Evolutionary conservation across 495 filamentous ascomycete species (phyloP).

Genomic region (Trypethelium eluteriae): DNA sequence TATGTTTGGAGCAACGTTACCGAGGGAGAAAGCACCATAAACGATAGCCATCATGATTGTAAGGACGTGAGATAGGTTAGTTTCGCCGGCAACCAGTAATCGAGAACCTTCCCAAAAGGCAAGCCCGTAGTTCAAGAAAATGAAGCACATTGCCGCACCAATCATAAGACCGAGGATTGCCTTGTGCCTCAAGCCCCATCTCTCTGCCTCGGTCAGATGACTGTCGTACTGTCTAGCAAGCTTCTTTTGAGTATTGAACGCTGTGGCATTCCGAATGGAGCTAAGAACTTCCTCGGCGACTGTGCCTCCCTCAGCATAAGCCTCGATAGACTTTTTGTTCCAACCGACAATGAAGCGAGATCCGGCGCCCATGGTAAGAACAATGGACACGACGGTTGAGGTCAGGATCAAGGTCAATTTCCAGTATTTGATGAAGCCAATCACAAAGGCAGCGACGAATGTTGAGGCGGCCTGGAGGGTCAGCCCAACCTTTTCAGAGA

Average conservation of each 20-base stretch:
- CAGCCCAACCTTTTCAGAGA: conserved; percentile 78
- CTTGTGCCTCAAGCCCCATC: conserved; percentile 69
- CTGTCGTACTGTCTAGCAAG: conserved; percentile 75
- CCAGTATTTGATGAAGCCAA: conserved; percentile 80
- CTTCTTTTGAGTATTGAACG: conserved; percentile 86
- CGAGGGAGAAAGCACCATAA: conserved; percentile 84
- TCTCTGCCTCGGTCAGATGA: conserved; percentile 64
- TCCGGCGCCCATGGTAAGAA: conserved; percentile 63
- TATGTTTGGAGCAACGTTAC: conserved; percentile 77
- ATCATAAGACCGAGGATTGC: conserved; percentile 65
- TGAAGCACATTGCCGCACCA: conserved; percentile 67
- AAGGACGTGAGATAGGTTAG: conserved; percentile 49
- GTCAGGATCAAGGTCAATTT: conserved; percentile 74
- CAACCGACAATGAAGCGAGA: conserved; percentile 70
- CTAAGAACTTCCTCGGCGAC: conserved; percentile 93
- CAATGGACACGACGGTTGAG: conserved; percentile 66
- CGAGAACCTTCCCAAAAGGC: conserved; percentile 92
- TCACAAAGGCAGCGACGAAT: conserved; percentile 81
- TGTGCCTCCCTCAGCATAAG: conserved; percentile 76
- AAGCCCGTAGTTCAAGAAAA: conserved; percentile 82
- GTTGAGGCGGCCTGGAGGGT: conserved; percentile 67
- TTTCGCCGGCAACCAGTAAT: conserved; percentile 62
- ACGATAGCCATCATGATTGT: conserved; percentile 85
- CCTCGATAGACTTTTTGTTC: conserved; percentile 65
- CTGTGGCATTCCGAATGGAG: conserved; percentile 85